Evolutionary conservation across 352 stramenopile genomes (phyloP).

Genomic region (Pseudoperonospora humuli): DNA sequence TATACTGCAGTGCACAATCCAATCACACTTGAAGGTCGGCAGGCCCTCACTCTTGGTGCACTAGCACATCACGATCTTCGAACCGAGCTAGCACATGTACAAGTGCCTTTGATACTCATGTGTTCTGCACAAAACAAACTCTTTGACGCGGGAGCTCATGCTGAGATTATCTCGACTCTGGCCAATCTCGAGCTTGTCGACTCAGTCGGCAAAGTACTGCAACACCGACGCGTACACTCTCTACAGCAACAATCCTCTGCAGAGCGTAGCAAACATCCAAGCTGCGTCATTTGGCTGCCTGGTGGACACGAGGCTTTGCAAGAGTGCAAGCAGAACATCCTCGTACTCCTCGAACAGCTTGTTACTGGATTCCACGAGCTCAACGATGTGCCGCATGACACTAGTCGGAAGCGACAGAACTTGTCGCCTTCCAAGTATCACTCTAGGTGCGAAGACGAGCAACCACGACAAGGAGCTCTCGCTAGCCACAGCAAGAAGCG

Average conservation of each 20-base stretch:
- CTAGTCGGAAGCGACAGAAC: conserved; percentile 15
- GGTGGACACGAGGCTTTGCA: conserved; percentile 92
- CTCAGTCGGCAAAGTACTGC: no score
- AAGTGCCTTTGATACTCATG: conserved; percentile 80
- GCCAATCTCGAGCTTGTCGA: conserved; percentile 51
- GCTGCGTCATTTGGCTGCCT: conserved; percentile 77
- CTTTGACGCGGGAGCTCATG: conserved; percentile 76
- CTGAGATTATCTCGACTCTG: conserved; percentile 53
- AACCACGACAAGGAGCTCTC: conserved; percentile 5
- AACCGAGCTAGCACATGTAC: conserved; percentile 36
- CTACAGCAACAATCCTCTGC: conserved; percentile 10
- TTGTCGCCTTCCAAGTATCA: conserved; percentile 2
- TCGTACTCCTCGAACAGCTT: conserved; percentile 89
- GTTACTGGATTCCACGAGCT: conserved; percentile 91
- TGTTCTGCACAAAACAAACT: conserved; percentile 87
- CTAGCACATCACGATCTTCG: conserved; percentile 80
- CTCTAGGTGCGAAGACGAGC: conserved; percentile 17
- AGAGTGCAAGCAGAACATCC: conserved; percentile 83
- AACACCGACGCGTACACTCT: conserved; percentile 17
- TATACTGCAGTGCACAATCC: conserved; percentile 94
- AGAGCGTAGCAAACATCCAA: conserved; percentile 16
- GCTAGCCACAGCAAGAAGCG: conserved; percentile 16
- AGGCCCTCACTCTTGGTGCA: conserved; percentile 85
- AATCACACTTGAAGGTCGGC: conserved; percentile 87
- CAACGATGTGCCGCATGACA: conserved; percentile 51